These are phyloP conservation scores for Neofusicoccum cordaticola DNA, from an alignment of 2,329 filamentous ascomycete species.

Conservation along the genomic window DNA sequence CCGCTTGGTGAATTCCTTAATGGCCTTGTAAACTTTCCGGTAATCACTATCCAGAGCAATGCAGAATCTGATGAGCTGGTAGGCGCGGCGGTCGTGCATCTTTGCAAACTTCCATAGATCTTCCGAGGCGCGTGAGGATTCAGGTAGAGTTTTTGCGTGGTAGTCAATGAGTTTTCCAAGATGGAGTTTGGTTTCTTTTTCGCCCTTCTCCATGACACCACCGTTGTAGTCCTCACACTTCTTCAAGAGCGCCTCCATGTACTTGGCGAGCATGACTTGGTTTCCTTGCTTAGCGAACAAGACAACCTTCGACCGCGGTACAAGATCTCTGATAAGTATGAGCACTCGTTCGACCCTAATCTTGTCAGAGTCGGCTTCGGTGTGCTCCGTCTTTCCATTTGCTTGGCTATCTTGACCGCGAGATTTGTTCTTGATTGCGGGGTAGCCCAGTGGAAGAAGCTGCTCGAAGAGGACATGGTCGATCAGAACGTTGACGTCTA, in stretches of 20 bases:
- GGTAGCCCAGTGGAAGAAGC: slow-evolving; percentile 85
- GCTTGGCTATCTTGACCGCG: slow-evolving; percentile 58
- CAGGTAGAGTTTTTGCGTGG: slow-evolving; percentile 72
- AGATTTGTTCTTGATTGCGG: slow-evolving; percentile 61
- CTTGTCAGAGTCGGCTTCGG: slow-evolving; percentile 63
- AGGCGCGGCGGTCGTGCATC: slow-evolving; percentile 82
- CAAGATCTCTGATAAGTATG: slow-evolving; percentile 74
- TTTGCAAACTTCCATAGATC: slow-evolving; percentile 91
- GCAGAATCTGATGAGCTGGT: slow-evolving; percentile 83
- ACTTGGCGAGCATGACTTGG: slow-evolving; percentile 70
- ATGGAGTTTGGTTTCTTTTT: slow-evolving; percentile 64
- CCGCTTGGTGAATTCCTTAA: slow-evolving; percentile 84
- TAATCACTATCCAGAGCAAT: slow-evolving; percentile 87
- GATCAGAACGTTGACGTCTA: slow-evolving; percentile 78
- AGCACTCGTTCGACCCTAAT: slow-evolving; percentile 83
- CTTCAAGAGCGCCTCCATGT: slow-evolving; percentile 72
- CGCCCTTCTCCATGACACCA: slow-evolving; percentile 71
- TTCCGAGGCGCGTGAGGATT: slow-evolving; percentile 65
- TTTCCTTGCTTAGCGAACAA: slow-evolving; percentile 84
- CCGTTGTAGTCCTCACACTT: slow-evolving; percentile 89
- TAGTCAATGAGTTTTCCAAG: slow-evolving; percentile 72
- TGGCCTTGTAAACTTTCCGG: slow-evolving; percentile 81
- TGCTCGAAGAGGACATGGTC: slow-evolving; percentile 84
- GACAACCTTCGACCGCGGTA: slow-evolving; percentile 74
- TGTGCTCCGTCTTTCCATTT: slow-evolving; percentile 40